Percentiles rank a stretch among this genome's conserved stretches.
Evolutionary conservation across 495 filamentous ascomycete genomes (phyloP).

Genomic region (Neurospora hispaniola): DNA sequence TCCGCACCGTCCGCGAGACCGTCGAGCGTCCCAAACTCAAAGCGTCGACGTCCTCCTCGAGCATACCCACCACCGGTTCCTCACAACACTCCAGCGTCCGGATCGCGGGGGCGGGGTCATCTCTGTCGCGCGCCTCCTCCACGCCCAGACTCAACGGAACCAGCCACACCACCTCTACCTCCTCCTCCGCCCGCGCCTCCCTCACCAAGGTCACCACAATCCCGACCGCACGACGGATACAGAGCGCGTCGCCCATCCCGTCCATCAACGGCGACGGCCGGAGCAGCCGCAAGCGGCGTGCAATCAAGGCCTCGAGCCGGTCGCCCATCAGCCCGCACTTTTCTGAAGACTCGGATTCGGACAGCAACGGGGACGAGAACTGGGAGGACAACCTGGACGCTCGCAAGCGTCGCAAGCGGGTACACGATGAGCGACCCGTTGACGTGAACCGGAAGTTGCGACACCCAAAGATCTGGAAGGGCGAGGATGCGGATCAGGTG

Average conservation of each 20-base stretch:
- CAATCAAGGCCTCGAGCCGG: slow-evolving; percentile 4
- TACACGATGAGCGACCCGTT: slow-evolving; percentile 10
- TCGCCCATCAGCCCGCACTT: slow-evolving; percentile 21
- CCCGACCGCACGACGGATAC: neutral
- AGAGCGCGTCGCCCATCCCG: slow-evolving; percentile 6
- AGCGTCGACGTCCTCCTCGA: neutral
- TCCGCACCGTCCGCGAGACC: slow-evolving; percentile 18
- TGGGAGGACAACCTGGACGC: slow-evolving; percentile 25
- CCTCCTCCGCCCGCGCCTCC: slow-evolving; percentile 5
- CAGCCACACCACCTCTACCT: neutral
- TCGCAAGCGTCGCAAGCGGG: slow-evolving; percentile 23
- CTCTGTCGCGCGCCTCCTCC: neutral
- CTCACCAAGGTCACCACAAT: slow-evolving; percentile 1
- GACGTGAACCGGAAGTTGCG: slow-evolving; percentile 51
- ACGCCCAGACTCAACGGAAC: neutral
- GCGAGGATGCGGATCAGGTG: slow-evolving; percentile 34
- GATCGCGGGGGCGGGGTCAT: neutral
- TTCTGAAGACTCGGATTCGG: slow-evolving; percentile 22
- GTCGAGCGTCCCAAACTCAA: slow-evolving; percentile 13
- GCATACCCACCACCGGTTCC: neutral
- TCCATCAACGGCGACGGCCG: neutral
- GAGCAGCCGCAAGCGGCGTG: slow-evolving; percentile 20
- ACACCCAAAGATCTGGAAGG: slow-evolving; percentile 45
- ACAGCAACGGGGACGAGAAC: slow-evolving; percentile 21
- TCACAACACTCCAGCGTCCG: neutral